Evolutionary conservation across 2,329 filamentous ascomycete genomes (phyloP), one percentile per base, ranked within the genome.

Genomic region (Fusarium mangiferae): DNA sequence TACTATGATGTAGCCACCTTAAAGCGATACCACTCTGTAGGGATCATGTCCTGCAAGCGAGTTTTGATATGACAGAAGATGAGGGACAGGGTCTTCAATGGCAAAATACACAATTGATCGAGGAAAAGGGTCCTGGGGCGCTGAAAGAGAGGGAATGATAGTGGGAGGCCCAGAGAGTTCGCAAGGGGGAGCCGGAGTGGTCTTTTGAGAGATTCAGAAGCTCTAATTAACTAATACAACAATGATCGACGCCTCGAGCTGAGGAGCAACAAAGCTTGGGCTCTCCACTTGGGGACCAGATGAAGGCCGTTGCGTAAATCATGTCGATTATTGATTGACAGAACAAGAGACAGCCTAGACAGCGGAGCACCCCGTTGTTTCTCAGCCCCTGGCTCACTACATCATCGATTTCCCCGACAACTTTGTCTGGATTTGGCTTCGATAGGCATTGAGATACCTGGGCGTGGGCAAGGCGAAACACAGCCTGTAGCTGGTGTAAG

Each of bases 1-100:
- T 68, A 55, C 66, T 75, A 78, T 78, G 76, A 76, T 77, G 76
- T 77, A 76, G 76, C 72, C 75, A 76, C 75, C 61, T 67, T 70
- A 28, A 62, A 73, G 62, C 62, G 58, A 76, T 76, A 39, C 60
- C 62, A 77, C 73, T 63, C 66, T 74, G 62, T 70, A 76, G 61
- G 70, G 74, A 72, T 78, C 74, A 74, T 78, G 68, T 62, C 74
- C 74, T 74, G 68, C 63, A 70, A 54, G 51, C 30, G 62, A 62
- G 42, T 70, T 68, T 66, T 64, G 45, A 54, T 65, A 74, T 61
- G 56, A 64, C 41, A 39, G 48, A 45, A 56, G 38, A 66, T 38
- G 42, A 46, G 61, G 33, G 28, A 33, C 51, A 33, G 41, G 41
- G 54, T 46, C 44, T 68, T 48, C 22, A 58, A 65, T 62, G 42